A percentile compares a stretch with the other conserved stretches of the same genome.
phyloP scores from a whole-genome alignment of 495 filamentous ascomycete genomes.

The Hypoxylon cercidicola region DNA sequence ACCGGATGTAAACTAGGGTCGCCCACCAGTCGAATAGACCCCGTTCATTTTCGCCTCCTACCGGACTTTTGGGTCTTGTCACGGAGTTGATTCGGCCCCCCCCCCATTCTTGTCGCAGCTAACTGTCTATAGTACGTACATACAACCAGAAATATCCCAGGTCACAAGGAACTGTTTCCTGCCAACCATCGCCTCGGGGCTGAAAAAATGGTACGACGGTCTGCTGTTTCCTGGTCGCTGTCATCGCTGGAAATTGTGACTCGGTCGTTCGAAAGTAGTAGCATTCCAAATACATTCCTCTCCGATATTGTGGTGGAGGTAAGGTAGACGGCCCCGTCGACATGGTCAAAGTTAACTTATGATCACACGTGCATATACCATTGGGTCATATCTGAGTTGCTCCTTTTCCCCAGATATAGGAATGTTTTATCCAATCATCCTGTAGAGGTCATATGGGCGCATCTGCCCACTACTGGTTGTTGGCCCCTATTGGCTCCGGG shows the following conservation, averaged over 20 bases:
- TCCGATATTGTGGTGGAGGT: no score
- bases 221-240: constrained; percentile 10
- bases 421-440: no score
- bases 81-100: constrained; percentile 13
- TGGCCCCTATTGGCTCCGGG: no score
- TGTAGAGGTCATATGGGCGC: no score
- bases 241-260: background rate
- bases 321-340: no score
- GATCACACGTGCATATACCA: no score
- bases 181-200: background rate
- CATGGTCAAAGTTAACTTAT: no score
- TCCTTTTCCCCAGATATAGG: no score
- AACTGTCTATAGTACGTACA: background rate
- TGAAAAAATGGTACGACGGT: background rate
- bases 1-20: constrained; percentile 13
- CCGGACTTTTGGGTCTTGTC: constrained; percentile 12
- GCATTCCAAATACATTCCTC: no score
- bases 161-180: background rate
- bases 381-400: no score
- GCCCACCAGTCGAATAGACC: constrained; percentile 6
- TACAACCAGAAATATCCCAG: background rate
- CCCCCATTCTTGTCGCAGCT: background rate
- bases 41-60: constrained; percentile 18
- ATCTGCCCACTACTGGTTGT: no score
- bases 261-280: background rate